phyloP scores from a whole-genome alignment of 176 grass and related monocot species.

The Calamus simplicifolius region DNA sequence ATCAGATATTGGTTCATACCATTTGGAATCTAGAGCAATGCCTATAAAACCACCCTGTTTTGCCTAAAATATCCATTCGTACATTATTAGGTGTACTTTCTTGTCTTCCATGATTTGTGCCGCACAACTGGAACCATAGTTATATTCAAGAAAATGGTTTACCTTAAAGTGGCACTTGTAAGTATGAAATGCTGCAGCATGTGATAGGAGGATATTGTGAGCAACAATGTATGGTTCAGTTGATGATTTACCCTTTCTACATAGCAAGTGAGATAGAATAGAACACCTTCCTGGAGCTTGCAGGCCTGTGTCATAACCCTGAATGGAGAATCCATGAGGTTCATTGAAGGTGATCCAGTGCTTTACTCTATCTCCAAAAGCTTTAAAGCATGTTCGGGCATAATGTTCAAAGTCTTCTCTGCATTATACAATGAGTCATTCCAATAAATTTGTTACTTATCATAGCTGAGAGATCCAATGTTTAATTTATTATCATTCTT shows the following conservation, averaged over 20 bases:
- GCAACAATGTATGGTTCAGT: constrained; percentile 82
- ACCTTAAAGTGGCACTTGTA: constrained; percentile 81
- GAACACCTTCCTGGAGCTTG: constrained; percentile 90
- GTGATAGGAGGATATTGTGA: constrained; percentile 75
- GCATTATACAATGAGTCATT: constrained; percentile 10
- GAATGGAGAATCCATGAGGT: constrained; percentile 61
- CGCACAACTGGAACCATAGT: neutral
- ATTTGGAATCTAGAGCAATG: constrained; percentile 75
- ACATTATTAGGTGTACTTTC: too few relatives aligned
- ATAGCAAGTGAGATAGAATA: constrained; percentile 69
- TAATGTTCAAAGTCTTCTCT: constrained; percentile 83
- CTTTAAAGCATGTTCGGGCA: constrained; percentile 72
- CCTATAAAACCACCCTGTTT: constrained; percentile 54
- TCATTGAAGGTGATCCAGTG: constrained; percentile 92
- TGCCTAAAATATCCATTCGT: constrained; percentile 25
- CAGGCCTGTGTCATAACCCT: constrained; percentile 77
- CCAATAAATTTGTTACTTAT: neutral
- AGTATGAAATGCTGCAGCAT: constrained; percentile 58
- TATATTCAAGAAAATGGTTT: neutral
- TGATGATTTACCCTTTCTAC: constrained; percentile 65
- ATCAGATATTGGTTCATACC: constrained; percentile 79
- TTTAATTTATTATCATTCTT: constrained; percentile 19
- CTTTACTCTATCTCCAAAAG: constrained; percentile 94
- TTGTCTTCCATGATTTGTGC: too few relatives aligned
- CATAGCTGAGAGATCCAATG: neutral